phyloP scores from a whole-genome alignment of 257 asterid species.

The Plantago elongata region DNA sequence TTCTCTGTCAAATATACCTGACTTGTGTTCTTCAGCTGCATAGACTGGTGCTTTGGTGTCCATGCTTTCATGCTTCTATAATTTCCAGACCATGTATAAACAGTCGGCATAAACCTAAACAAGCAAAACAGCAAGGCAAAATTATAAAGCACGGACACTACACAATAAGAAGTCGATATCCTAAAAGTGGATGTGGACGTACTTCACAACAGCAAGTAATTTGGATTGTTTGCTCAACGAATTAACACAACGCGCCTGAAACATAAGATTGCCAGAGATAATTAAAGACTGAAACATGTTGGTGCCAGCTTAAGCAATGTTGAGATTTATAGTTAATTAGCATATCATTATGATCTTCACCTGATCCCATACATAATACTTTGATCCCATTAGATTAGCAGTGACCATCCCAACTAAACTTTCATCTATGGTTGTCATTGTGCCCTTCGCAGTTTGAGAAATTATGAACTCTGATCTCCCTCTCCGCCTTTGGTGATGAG shows the following conservation, averaged over 20 bases:
- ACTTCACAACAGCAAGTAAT: constrained; percentile 67
- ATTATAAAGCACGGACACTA: background rate
- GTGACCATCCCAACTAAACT: constrained; percentile 64
- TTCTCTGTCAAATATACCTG: constrained; percentile 44
- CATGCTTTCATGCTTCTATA: constrained; percentile 84
- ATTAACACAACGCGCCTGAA: constrained; percentile 50
- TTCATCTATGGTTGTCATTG: constrained; percentile 42
- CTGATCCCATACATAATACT: constrained; percentile 80
- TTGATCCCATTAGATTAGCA: constrained; percentile 74
- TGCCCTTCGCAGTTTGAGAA: constrained; percentile 57
- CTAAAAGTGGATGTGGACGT: constrained; percentile 18
- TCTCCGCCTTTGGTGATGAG: constrained; percentile 53
- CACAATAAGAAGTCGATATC: background rate
- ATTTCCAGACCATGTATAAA: constrained; percentile 77
- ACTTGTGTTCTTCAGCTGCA: constrained; percentile 74
- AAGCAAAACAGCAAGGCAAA: constrained; percentile 3
- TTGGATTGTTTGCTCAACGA: constrained; percentile 48
- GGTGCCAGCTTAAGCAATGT: background rate
- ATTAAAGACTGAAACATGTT: background rate
- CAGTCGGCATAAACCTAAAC: constrained; percentile 60
- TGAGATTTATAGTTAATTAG: background rate
- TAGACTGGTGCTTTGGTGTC: constrained; percentile 85
- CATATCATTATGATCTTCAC: constrained; percentile 23
- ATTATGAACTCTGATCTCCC: constrained; percentile 80
- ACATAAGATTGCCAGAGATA: background rate